Base-by-base conservation (phyloP, 805 yeast genomes). In the Kazachstania bromeliacearum region DNA sequence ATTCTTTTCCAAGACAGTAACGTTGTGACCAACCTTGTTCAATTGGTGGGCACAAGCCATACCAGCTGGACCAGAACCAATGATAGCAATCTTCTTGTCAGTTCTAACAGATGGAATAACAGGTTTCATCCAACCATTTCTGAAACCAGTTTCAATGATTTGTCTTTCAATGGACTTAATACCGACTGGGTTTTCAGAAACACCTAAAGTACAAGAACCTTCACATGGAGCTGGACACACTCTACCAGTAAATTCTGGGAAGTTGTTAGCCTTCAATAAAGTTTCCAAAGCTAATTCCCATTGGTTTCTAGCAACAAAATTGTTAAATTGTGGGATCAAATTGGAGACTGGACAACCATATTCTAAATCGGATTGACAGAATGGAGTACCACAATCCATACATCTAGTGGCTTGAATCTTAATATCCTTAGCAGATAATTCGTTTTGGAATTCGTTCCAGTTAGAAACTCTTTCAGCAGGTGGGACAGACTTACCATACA, bases 351-450 rank as follows among this genome's bases (percentile, higher is more conserved):
- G 98, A 68, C 98, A 89, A 41, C 98, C 98, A 31, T 39, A 39
- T 12, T 39, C 30, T 30, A 95, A 83, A 62, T 89, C 97, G 33
- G 95, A 81, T 55, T 89, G 94, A 71, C 98, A 89, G 76, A 89
- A 89, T 40, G 98, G 98, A 51, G 92, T 94, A 70, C 98, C 98
- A 71, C 98, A 89, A 65, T 89, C 97, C 95, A 92, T 89, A 73
- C 98, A 89, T 63, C 98, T 77, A 12, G 97, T 96, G 40, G 97
- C 84, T 68, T 89, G 96, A 59, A 72, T 75, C 59, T 78, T 75
- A 54, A 89, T 79, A 48, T 92, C 97, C 35, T 82, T 87, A 63
- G 84, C 82, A 39, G 85, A 68, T 50, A 89, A 69, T 38, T 95
- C 75, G 10, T 75, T 64, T 9, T 94, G 77, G 59, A 89, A 71